Conservation (phyloP, 768 basidiomycete species). For the Sistotremastrum niveocremeum region DNA sequence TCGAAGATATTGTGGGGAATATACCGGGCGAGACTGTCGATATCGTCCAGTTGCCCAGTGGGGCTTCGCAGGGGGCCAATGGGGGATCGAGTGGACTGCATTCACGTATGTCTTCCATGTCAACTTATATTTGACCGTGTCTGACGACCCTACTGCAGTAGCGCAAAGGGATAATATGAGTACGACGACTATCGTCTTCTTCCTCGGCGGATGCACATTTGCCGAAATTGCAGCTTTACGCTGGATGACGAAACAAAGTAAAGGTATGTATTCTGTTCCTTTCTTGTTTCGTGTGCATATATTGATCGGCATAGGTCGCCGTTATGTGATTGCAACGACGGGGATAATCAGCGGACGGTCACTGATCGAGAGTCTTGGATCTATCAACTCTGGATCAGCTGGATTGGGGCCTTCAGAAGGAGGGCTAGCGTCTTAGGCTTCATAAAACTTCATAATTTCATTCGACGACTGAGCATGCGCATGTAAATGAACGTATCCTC, state of each 20-base stretch:
- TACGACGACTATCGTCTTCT: conserved; percentile 86
- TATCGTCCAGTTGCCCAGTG: conserved; percentile 33
- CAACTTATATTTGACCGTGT: not conserved
- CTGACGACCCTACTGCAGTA: conserved; percentile 1
- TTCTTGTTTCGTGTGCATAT: not conserved
- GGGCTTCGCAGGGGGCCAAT: conserved; percentile 14
- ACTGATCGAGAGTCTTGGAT: conserved; percentile 50
- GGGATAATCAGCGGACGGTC: conserved; percentile 74
- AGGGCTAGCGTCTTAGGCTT: too few species aligned
- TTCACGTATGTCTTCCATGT: conserved; percentile 19
- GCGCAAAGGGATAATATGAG: conserved; percentile 25
- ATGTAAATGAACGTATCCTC: too few species aligned
- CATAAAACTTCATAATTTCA: too few species aligned
- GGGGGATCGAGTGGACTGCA: conserved; percentile 16
- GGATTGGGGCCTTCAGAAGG: too few species aligned
- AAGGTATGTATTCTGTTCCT: conserved; percentile 33
- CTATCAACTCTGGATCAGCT: too few species aligned
- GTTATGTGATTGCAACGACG: conserved; percentile 83
- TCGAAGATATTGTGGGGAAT: conserved; percentile 74
- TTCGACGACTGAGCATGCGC: too few species aligned
- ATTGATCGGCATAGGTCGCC: conserved; percentile 44
- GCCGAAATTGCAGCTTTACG: conserved; percentile 93
- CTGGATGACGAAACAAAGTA: conserved; percentile 80
- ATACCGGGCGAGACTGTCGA: conserved; percentile 86
- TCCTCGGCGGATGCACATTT: conserved; percentile 94